These are phyloP conservation scores for Myxozyma neotropica DNA, from an alignment of 805 yeast species.

Conservation along the genomic window DNA sequence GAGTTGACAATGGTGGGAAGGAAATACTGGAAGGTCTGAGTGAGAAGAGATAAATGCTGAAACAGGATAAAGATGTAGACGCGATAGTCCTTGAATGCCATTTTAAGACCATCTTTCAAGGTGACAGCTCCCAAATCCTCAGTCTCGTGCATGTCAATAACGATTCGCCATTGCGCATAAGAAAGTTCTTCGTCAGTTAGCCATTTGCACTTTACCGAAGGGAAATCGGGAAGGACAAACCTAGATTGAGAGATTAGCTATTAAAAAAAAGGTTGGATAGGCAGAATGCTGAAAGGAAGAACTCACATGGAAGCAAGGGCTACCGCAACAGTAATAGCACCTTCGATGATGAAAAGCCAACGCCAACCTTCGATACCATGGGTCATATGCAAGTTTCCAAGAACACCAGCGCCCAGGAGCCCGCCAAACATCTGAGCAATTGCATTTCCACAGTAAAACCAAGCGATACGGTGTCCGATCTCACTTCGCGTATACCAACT, in stretches of 20 bases:
- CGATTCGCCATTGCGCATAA: slow-evolving; percentile 34
- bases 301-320: slow-evolving; percentile 35
- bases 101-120: slow-evolving; percentile 21
- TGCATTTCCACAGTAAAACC: slow-evolving; percentile 51
- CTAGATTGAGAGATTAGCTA: neutral
- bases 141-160: neutral
- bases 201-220: slow-evolving; percentile 36
- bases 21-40: slow-evolving; percentile 50
- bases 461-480: slow-evolving; percentile 44
- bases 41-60: slow-evolving; percentile 28
- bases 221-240: slow-evolving; percentile 52
- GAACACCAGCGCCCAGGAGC: slow-evolving; percentile 53
- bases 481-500: slow-evolving; percentile 47
- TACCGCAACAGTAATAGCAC: slow-evolving; percentile 42
- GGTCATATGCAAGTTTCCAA: slow-evolving; percentile 45
- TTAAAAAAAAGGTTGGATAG: neutral
- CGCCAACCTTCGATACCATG: slow-evolving; percentile 52
- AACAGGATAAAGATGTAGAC: slow-evolving; percentile 21
- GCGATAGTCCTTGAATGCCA: slow-evolving; percentile 28
- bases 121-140: slow-evolving; percentile 23
- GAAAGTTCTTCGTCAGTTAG: slow-evolving; percentile 31
- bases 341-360: slow-evolving; percentile 57
- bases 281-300: slow-evolving; percentile 31
- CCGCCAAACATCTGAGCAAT: slow-evolving; percentile 57
- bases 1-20: slow-evolving; percentile 62